Evolutionary conservation across 345 rosid species (phyloP).

Genomic region (Microthlaspi erraticum): DNA sequence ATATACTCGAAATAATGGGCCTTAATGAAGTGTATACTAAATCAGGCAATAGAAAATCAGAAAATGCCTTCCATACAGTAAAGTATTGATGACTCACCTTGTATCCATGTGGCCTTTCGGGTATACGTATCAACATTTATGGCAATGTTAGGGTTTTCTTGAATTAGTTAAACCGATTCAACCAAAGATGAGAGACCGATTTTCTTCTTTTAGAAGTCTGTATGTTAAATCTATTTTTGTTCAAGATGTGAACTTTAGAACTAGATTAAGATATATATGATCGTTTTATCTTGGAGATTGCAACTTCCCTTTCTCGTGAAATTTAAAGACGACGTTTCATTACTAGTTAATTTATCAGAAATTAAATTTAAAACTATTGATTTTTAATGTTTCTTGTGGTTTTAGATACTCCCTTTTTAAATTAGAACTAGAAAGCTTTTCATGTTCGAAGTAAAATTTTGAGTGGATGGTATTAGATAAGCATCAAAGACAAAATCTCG

Average conservation of each 20-base stretch:
- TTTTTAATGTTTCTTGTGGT: not conserved
- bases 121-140: constrained; percentile 36
- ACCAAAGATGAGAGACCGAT: not conserved
- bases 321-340: not conserved
- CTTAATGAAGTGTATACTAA: constrained; percentile 54
- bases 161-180: constrained; percentile 40
- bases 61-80: constrained; percentile 41
- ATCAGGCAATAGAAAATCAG: constrained; percentile 49
- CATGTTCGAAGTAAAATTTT: constrained; percentile 2
- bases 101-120: constrained; percentile 45
- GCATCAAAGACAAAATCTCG: constrained; percentile 19
- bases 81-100: constrained; percentile 42
- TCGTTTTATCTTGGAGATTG: not conserved
- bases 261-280: not conserved
- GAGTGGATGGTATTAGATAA: constrained; percentile 25
- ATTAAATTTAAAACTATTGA: not conserved
- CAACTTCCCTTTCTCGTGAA: not conserved
- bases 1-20: constrained; percentile 35
- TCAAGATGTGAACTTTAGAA: not conserved
- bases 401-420: not conserved
- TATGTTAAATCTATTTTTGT: not conserved
- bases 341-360: not conserved
- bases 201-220: too few species aligned
- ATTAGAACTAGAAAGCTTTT: not conserved
- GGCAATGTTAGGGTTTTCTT: constrained; percentile 46